Percentiles rank a stretch among this genome's conserved stretches.
Evolutionary conservation across 2,329 filamentous ascomycete genomes (phyloP).

Genomic region (Myrmaecium sp.): DNA sequence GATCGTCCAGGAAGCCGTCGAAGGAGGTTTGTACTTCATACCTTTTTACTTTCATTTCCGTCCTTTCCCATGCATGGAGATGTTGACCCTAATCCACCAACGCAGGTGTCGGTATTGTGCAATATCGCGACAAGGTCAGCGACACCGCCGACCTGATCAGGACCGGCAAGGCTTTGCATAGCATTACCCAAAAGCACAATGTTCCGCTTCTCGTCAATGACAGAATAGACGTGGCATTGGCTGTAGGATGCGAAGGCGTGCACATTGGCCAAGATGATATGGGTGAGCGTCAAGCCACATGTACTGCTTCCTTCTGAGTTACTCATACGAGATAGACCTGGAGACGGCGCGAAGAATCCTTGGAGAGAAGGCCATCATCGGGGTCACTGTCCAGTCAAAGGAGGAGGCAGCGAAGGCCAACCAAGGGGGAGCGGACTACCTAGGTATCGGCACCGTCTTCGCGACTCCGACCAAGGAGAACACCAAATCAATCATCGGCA

Average conservation of each 20-base stretch:
- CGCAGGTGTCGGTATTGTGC: slow-evolving; percentile 58
- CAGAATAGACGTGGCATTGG: slow-evolving; percentile 73
- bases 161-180: slow-evolving; percentile 55
- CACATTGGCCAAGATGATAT: slow-evolving; percentile 94
- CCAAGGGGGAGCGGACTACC: slow-evolving; percentile 65
- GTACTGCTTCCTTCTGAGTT: slow-evolving; percentile 1
- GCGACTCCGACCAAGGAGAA: slow-evolving; percentile 78
- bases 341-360: slow-evolving; percentile 53
- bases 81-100: slow-evolving; percentile 1
- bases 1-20: slow-evolving; percentile 59
- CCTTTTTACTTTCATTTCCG: not conserved
- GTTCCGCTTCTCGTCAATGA: slow-evolving; percentile 89
- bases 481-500: slow-evolving; percentile 65
- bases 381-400: slow-evolving; percentile 63
- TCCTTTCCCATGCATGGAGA: not conserved
- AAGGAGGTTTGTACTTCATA: slow-evolving; percentile 40
- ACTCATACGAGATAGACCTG: slow-evolving; percentile 28
- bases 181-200: slow-evolving; percentile 45
- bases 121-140: slow-evolving; percentile 77
- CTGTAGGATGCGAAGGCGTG: slow-evolving; percentile 75
- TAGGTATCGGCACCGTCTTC: slow-evolving; percentile 82
- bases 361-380: slow-evolving; percentile 65
- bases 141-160: slow-evolving; percentile 55
- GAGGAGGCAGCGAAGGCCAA: slow-evolving; percentile 60
- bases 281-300: slow-evolving; percentile 26